Conservation (phyloP, 768 basidiomycete species). For the Boletus vinaceobasis region DNA sequence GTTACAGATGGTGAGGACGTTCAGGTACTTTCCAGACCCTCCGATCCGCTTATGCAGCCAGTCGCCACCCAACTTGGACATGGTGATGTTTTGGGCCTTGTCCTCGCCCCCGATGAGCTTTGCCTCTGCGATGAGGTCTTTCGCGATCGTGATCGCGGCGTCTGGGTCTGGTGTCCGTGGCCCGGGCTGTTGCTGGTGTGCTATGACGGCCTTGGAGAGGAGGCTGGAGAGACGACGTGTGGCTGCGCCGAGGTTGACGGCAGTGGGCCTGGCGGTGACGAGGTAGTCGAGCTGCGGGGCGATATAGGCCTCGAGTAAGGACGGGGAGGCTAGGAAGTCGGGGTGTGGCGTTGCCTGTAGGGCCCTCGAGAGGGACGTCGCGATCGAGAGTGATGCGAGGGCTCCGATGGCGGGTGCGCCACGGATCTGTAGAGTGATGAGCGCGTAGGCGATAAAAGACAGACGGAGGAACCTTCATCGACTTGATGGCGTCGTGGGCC, state of each 20-base stretch:
- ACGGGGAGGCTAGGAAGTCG: slow-evolving; percentile 52
- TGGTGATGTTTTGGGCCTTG: slow-evolving; percentile 77
- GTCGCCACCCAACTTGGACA: slow-evolving; percentile 81
- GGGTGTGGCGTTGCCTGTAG: slow-evolving; percentile 46
- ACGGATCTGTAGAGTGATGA: slow-evolving; percentile 52
- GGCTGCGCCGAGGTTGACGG: slow-evolving; percentile 90
- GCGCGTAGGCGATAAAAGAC: neutral
- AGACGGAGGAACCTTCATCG: slow-evolving; percentile 71
- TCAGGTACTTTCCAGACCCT: slow-evolving; percentile 49
- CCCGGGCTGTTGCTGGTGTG: slow-evolving; percentile 16
- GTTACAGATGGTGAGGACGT: slow-evolving; percentile 92
- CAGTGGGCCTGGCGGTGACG: slow-evolving; percentile 88
- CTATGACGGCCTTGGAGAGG: slow-evolving; percentile 30
- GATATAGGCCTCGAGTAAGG: slow-evolving; percentile 53
- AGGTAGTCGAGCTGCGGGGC: slow-evolving; percentile 64
- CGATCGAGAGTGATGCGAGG: slow-evolving; percentile 78
- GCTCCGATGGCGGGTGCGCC: slow-evolving; percentile 96
- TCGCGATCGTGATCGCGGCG: slow-evolving; percentile 45
- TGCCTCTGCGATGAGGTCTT: slow-evolving; percentile 67
- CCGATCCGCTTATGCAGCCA: slow-evolving; percentile 60
- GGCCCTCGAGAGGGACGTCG: slow-evolving; percentile 57
- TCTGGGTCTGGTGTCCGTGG: slow-evolving; percentile 23
- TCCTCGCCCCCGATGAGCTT: slow-evolving; percentile 81
- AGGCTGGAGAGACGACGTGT: slow-evolving; percentile 62
- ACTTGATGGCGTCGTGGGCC: slow-evolving; percentile 91